Base-by-base conservation (phyloP, 108 stramenopile genomes). In the Skeletonema tropicum region DNA sequence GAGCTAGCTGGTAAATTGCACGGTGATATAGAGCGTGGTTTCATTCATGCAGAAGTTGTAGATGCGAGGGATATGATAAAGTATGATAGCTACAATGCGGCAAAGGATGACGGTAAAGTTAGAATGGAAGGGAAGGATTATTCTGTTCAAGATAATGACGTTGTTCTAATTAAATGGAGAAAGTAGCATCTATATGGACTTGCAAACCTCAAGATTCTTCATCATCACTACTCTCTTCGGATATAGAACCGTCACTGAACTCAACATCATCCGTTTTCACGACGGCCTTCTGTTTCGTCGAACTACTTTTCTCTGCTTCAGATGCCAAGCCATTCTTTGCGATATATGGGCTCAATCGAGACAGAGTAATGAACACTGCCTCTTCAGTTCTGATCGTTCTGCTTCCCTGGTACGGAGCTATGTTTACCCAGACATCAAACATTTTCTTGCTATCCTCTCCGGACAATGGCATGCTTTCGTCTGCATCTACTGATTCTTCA, bases 401-500 rank as follows among this genome's bases (percentile, higher is more conserved):
- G 42, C 92, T 93, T 17, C 91, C 96, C 66, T 97, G 96, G 73
- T 83, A 93, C 0, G 90, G 92, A 60, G 89, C 89, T 15, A 87
- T 89, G 64, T 97, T 97, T 41, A 94, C 77, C 87, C 96, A 98
- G 26, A 92, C 42, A 76, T 98, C 96, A 84, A 98, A 98, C 63
- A 97, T 78, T 55, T 85, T 89, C 26, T 76, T 83, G 58, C 92
- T 88, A 61, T 97, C 84, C 29, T 85, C 84, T 30, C 94, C 97
- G 6, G 96, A 83, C 21, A 97, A 52, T n/a, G 73, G 86, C 65
- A 97, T 85, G 5, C 82, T 85, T 68, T 97, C 97, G 71, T 98
- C 97, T 5, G 94, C 95, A 79, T 97, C 97, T 10, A 98, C 92
- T 62, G 90, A 94, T 70, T 97, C 97, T 76, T 99, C 98, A 42